A percentile compares a stretch with the other conserved stretches of the same genome.
These are phyloP conservation scores for Atractiella rhizophila DNA, from an alignment of 768 basidiomycete genomes.

Conservation along the genomic window DNA sequence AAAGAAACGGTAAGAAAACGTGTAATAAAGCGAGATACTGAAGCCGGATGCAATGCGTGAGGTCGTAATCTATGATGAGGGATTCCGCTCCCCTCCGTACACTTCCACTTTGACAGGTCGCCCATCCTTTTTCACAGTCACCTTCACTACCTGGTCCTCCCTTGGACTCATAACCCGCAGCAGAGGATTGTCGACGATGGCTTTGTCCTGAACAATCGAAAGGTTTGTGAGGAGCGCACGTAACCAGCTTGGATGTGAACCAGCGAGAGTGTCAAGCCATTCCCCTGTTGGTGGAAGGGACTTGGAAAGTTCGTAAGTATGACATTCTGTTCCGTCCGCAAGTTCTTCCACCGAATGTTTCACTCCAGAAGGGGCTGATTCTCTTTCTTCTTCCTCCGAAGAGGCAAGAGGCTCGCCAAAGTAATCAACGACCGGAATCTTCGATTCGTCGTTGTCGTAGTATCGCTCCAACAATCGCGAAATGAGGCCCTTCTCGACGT, in stretches of 20 bases:
- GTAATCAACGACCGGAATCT: conserved; percentile 62
- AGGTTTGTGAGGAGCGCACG: conserved; percentile 54
- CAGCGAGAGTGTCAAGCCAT: conserved; percentile 70
- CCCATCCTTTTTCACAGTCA: conserved; percentile 28
- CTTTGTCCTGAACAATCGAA: conserved; percentile 61
- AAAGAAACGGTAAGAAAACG: too few relatives aligned
- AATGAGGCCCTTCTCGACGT: conserved; percentile 53
- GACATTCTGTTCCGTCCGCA: conserved; percentile 31
- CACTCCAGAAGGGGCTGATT: conserved; percentile 21
- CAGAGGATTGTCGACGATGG: conserved; percentile 71
- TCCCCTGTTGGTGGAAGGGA: conserved; percentile 34
- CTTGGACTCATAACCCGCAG: conserved; percentile 66
- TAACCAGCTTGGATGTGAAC: conserved; percentile 59
- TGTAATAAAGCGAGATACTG: too few relatives aligned
- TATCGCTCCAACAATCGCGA: conserved; percentile 48
- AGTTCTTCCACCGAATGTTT: conserved; percentile 27
- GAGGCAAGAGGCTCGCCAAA: conserved; percentile 33
- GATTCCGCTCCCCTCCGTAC: conserved; percentile 31
- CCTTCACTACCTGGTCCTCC: conserved; percentile 45
- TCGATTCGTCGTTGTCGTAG: conserved; percentile 47
- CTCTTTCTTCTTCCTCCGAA: conserved; percentile 25
- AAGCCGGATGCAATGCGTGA: too few relatives aligned
- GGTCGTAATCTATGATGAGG: not conserved
- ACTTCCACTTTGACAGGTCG: conserved; percentile 35
- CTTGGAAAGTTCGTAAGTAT: conserved; percentile 24